phyloP scores from a whole-genome alignment of 2,329 filamentous ascomycete species.

The Ambrosiella cleistominuta region DNA sequence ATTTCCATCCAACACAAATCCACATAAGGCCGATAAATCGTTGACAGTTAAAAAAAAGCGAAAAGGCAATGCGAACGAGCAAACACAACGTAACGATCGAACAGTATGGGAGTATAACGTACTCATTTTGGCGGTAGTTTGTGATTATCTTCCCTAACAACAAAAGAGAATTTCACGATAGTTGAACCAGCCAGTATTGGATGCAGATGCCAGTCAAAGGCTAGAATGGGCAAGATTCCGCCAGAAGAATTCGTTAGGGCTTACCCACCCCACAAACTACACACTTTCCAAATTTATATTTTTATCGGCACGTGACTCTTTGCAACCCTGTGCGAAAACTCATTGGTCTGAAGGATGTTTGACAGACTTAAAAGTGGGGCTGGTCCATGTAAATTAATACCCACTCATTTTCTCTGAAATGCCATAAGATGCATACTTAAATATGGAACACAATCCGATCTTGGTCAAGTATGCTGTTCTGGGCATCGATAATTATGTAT shows the following conservation, averaged over 20 bases:
- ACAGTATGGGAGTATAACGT: conserved; percentile 21
- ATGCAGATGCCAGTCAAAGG: conserved; percentile 10
- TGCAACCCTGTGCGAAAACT: not conserved
- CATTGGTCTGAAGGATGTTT: not conserved
- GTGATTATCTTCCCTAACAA: conserved; percentile 14
- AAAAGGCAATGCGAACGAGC: not conserved
- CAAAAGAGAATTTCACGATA: conserved; percentile 12
- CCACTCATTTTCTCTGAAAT: too few relatives aligned
- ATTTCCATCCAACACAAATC: not conserved
- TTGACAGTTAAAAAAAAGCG: not conserved
- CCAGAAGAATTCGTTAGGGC: not conserved
- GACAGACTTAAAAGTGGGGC: not conserved
- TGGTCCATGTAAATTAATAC: not conserved
- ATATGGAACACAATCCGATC: not conserved
- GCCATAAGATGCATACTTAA: not conserved
- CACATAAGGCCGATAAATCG: not conserved
- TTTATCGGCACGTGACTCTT: not conserved
- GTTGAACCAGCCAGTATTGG: conserved; percentile 12
- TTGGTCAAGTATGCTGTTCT: too few relatives aligned
- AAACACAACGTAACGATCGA: not conserved
- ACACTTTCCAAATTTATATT: not conserved
- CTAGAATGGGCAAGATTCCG: conserved; percentile 9
- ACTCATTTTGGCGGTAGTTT: conserved; percentile 39
- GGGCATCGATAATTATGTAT: too few relatives aligned
- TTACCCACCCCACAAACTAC: conserved; percentile 2